Conservation (phyloP, 1,284 basidiomycete genomes). For the Bondarzewia mesenterica region DNA sequence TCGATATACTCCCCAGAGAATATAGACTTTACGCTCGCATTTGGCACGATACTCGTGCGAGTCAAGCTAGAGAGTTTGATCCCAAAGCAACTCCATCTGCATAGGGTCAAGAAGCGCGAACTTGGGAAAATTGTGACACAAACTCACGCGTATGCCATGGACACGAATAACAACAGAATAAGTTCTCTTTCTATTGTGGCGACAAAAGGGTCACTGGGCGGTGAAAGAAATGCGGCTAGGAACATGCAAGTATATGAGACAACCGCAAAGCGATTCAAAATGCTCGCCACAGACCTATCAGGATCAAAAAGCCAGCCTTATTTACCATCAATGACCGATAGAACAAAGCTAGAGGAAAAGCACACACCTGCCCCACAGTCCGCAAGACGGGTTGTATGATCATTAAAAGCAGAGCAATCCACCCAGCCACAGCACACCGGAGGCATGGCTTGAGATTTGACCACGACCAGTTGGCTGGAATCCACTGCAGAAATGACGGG, state of each 20-base stretch:
- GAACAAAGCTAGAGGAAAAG: neutral
- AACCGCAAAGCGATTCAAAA: neutral
- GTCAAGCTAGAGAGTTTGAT: slow-evolving; percentile 57
- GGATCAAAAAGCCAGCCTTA: slow-evolving; percentile 59
- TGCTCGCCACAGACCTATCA: slow-evolving; percentile 43
- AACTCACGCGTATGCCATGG: slow-evolving; percentile 57
- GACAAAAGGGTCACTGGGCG: slow-evolving; percentile 62
- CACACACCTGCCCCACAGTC: slow-evolving; percentile 54
- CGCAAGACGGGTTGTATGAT: slow-evolving; percentile 44
- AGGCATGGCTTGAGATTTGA: slow-evolving; percentile 58
- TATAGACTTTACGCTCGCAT: slow-evolving; percentile 29
- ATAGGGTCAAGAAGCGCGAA: slow-evolving; percentile 3
- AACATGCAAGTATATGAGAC: neutral
- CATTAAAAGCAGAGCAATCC: slow-evolving; percentile 56
- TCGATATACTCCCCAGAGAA: slow-evolving; percentile 51
- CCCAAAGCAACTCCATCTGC: slow-evolving; percentile 63
- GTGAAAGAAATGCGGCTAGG: slow-evolving; percentile 56
- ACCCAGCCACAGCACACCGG: slow-evolving; percentile 55
- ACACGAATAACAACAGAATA: slow-evolving; percentile 46
- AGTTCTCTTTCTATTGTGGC: slow-evolving; percentile 64
- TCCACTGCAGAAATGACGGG: slow-evolving; percentile 39
- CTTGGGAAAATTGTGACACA: neutral
- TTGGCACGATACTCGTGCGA: slow-evolving; percentile 36
- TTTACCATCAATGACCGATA: neutral
- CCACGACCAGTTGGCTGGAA: slow-evolving; percentile 47